Evolutionary conservation across 1,139 yeast genomes (phyloP).

Genomic region (Pichia sp.): DNA sequence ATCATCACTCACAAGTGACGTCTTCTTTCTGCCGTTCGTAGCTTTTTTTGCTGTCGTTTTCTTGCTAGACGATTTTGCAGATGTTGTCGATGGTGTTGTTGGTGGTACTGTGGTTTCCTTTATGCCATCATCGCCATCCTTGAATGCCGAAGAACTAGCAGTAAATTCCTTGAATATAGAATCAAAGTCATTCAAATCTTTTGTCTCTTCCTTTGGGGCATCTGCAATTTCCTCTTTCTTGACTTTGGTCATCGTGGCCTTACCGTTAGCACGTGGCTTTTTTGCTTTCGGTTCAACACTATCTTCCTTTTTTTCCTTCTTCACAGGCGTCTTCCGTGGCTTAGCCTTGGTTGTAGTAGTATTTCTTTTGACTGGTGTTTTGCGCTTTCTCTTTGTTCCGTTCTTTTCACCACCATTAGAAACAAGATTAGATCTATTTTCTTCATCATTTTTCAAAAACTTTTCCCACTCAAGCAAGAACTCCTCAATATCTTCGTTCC

Average conservation of each 20-base stretch:
- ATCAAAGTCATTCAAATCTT: slow-evolving; percentile 26
- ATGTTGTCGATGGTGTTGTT: neutral
- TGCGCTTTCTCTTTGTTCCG: slow-evolving; percentile 23
- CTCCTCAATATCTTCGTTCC: slow-evolving; percentile 78
- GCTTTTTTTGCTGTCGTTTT: slow-evolving; percentile 10
- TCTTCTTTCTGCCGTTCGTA: slow-evolving; percentile 11
- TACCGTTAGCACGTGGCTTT: slow-evolving; percentile 4
- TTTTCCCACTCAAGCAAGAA: slow-evolving; percentile 64
- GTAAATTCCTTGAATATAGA: slow-evolving; percentile 25
- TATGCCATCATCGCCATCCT: neutral
- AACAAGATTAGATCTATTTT: slow-evolving; percentile 29
- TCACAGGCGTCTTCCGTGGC: slow-evolving; percentile 4
- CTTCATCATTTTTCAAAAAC: slow-evolving; percentile 55
- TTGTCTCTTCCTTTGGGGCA: slow-evolving; percentile 15
- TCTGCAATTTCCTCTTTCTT: slow-evolving; percentile 4
- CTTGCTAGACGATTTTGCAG: neutral
- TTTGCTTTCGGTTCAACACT: slow-evolving; percentile 8
- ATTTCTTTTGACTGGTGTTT: slow-evolving; percentile 15
- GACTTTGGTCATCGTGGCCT: neutral
- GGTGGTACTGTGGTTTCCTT: neutral
- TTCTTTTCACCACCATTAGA: slow-evolving; percentile 19
- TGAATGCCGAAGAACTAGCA: slow-evolving; percentile 7
- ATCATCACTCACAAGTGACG: slow-evolving; percentile 13
- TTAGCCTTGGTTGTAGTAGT: slow-evolving; percentile 1
- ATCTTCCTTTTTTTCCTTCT: slow-evolving; percentile 4